Evolutionary conservation across 2,329 filamentous ascomycete species (phyloP), one percentile per base, ranked within the genome.

Genomic region (Aspergillus sp.): DNA sequence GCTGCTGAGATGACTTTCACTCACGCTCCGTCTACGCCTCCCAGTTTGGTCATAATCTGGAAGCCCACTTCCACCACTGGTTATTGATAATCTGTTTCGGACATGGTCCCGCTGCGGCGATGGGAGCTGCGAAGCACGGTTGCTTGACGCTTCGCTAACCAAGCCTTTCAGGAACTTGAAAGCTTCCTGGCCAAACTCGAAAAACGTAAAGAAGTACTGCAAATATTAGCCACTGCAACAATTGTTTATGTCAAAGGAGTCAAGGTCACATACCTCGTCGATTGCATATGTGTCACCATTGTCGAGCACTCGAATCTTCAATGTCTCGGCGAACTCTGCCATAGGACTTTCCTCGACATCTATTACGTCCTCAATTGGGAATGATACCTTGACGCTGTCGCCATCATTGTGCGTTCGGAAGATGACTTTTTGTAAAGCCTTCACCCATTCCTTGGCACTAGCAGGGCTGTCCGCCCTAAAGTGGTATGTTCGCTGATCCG

Each of bases 361-460:
- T 49, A 97, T 83, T 17, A 97, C 80, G 56, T 95, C 95, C 50
- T 84, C 80, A 45, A 95, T 86, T 0, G 90, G 91, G 23, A 97
- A 72, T 1, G 88, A 93, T 47, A 97, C 94, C 73, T 97, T 97
- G 66, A 98, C 88, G 62, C 90, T 95, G 63, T 96, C 90, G 7
- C 93, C 91, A 53, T 96, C 91, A 61, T 97, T 97, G 69, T 94
- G 90, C 9, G 90, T 91, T 44, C 90, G 81, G 63, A 97, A 97
- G 49, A 97, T 96, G 57, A 95, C 90, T 50, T 93, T 87, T 63
- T 96, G 91, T 22, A 98, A 74, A 46, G 87, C 83, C 68, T 93
- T 93, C 41, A 96, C 90, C 93, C 93, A 98, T 73, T 97, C 93
- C 66, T 89, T 93, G 9, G 93, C 93, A 63, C 88, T 95, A 3